Evolutionary conservation across 2,329 filamentous ascomycete genomes (phyloP), one percentile per base, ranked within the genome.

Genomic region (Beauveria australis): DNA sequence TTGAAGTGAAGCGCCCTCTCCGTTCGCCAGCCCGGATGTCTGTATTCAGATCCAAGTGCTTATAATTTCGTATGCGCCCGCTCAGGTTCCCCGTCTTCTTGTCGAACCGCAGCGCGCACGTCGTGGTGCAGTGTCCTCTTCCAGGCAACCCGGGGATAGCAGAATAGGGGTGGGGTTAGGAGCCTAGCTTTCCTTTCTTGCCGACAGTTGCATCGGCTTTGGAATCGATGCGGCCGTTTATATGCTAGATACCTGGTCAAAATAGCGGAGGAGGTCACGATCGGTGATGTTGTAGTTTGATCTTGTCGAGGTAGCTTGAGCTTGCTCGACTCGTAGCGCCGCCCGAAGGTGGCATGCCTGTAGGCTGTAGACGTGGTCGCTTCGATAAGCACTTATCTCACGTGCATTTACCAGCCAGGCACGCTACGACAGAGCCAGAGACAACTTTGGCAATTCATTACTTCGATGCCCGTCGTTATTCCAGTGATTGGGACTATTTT

Each of bases 351-450:
- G 53, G 59, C 59, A 33, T 43, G 47, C 41, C 43, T 37, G 14
- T 22, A 48, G 59, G 56, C 40, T 37, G 14, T 24, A 41, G 53
- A 61, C 53, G 59, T 61, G 59, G 59, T 61, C 52, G 33, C 52
- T 61, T 40, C 37, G 59, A 61, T 61, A 61, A 61, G 52, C 30
- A 33, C 52, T 61, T 61, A 61, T 61, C 59, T 53, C 59, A 59
- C 57, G 57, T 59, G 57, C 57, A 40, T 12, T 33, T 49, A 47
- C 37, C n/a, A 8, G 18, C 8, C 28, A 22, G 9, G 4, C 9
- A 28, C 9, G 18, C 30, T 24, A 24, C n/a, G 14, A 41, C 16
- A n/a, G 24, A 33, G 19, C 18, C 8, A 9, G n/a, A 26, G 26
- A 9, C 10, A 30, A 46, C 26, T 44, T 18, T n/a, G 12, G 33